Evolutionary conservation across 1,284 basidiomycete genomes (phyloP).

Genomic region (Waitea zeae): DNA sequence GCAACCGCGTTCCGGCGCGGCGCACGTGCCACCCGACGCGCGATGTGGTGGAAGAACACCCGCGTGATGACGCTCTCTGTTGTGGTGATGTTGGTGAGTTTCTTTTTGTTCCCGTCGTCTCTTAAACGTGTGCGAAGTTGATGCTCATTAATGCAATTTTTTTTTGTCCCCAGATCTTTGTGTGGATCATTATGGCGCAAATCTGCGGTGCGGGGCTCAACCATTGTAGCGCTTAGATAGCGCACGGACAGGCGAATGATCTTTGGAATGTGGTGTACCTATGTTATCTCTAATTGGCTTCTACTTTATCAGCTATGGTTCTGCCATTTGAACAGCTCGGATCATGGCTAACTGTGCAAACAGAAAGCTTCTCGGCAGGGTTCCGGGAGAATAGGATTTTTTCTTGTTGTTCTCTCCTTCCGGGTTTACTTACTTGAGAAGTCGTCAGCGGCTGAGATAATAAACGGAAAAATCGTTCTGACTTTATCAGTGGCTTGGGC

Average conservation of each 20-base stretch:
- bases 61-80: slow-evolving; percentile 59
- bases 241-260: not conserved
- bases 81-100: slow-evolving; percentile 63
- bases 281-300: not conserved
- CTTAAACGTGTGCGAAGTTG: slow-evolving; percentile 6
- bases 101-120: slow-evolving; percentile 4
- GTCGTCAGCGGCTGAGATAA: too few relatives aligned
- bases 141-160: slow-evolving; percentile 4
- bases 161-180: slow-evolving; percentile 46
- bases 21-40: slow-evolving; percentile 69
- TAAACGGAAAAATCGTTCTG: too few relatives aligned
- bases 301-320: not conserved
- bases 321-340: not conserved
- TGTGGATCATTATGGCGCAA: slow-evolving; percentile 72
- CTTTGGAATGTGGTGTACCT: not conserved
- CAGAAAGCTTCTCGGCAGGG: not conserved
- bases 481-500: too few relatives aligned
- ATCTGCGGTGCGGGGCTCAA: slow-evolving; percentile 72
- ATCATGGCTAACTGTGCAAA: not conserved
- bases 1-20: slow-evolving; percentile 92
- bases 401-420: not conserved
- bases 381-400: not conserved
- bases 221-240: slow-evolving; percentile 27
- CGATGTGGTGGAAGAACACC: slow-evolving; percentile 96
- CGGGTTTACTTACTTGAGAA: not conserved